These are phyloP conservation scores for Fagopyrum homotropicum DNA, from an alignment of 148 eudicot species.

Conservation along the genomic window DNA sequence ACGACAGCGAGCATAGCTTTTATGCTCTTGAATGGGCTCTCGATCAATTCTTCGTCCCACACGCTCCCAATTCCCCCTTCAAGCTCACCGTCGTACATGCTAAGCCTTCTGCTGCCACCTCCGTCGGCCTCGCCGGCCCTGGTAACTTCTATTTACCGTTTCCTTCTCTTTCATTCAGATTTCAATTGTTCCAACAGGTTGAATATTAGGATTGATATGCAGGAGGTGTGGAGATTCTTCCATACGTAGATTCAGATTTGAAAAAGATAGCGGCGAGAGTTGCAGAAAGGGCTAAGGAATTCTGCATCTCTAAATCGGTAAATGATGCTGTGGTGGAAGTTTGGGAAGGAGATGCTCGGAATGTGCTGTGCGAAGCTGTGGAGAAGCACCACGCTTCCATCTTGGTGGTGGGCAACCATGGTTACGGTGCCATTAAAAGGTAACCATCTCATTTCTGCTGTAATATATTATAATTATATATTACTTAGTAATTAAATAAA, in stretches of 20 bases:
- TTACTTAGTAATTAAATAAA: background rate
- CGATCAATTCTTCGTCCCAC: conserved; percentile 45
- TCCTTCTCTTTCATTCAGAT: background rate
- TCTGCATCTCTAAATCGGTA: conserved; percentile 42
- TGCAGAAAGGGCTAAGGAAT: conserved; percentile 28
- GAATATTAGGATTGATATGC: conserved; percentile 2
- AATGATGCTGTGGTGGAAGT: background rate
- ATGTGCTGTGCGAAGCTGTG: conserved; percentile 18
- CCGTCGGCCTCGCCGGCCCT: conserved; percentile 48
- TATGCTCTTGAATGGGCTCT: conserved; percentile 59
- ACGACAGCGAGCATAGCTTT: conserved; percentile 59
- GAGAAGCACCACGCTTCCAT: conserved; percentile 16
- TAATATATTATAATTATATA: background rate
- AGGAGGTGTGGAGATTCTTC: conserved; percentile 19
- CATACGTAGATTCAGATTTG: conserved; percentile 26
- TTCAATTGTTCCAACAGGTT: background rate
- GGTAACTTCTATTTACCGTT: conserved; percentile 21
- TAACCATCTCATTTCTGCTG: background rate
- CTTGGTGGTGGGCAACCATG: conserved; percentile 16
- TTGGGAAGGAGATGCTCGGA: conserved; percentile 18
- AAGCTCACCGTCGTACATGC: conserved; percentile 50
- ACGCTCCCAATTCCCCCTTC: conserved; percentile 35
- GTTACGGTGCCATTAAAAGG: conserved; percentile 19
- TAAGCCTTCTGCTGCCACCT: conserved; percentile 39
- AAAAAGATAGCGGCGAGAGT: conserved; percentile 34